These are phyloP conservation scores for Xylaria sp. DNA, from an alignment of 2,329 filamentous ascomycete species.

Conservation along the genomic window DNA sequence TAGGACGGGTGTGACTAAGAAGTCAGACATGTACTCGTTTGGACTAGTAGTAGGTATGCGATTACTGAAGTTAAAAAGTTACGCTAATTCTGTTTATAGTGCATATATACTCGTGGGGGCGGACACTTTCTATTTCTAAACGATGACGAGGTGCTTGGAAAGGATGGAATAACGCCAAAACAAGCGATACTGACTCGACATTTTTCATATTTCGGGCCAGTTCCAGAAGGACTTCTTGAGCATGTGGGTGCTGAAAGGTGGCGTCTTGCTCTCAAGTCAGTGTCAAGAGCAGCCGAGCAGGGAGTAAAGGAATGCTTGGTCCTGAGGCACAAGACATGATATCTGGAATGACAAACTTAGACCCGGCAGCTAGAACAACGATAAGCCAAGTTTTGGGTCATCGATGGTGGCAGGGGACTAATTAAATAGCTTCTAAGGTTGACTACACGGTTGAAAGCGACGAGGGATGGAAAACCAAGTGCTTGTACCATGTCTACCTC, in stretches of 20 bases:
- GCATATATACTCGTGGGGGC: conserved; percentile 54
- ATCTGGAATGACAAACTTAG: conserved; percentile 50
- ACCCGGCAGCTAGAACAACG: conserved; percentile 49
- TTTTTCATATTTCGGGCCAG: conserved; percentile 51
- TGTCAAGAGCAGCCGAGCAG: conserved; percentile 6
- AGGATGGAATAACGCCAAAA: conserved; percentile 39
- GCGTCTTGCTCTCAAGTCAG: conserved; percentile 25
- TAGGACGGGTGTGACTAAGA: conserved; percentile 49
- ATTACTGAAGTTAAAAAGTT: conserved; percentile 28
- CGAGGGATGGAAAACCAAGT: too few relatives aligned
- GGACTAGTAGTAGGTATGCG: conserved; percentile 51
- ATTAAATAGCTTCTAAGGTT: too few relatives aligned
- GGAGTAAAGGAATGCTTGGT: conserved; percentile 20
- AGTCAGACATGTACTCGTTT: conserved; percentile 54
- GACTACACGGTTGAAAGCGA: too few relatives aligned
- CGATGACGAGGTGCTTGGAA: conserved; percentile 36
- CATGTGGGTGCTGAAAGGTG: conserved; percentile 46
- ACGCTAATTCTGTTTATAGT: conserved; percentile 48
- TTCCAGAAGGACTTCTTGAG: conserved; percentile 49
- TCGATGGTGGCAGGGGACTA: neutral
- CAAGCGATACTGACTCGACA: conserved; percentile 51
- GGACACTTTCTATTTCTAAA: conserved; percentile 29
- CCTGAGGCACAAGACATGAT: conserved; percentile 48
- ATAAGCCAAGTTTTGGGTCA: conserved; percentile 50
- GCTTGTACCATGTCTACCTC: too few relatives aligned